Percentiles rank a stretch among this genome's conserved stretches.
phyloP scores from a whole-genome alignment of 2,329 filamentous ascomycete species.

The Mariannaea sp. region DNA sequence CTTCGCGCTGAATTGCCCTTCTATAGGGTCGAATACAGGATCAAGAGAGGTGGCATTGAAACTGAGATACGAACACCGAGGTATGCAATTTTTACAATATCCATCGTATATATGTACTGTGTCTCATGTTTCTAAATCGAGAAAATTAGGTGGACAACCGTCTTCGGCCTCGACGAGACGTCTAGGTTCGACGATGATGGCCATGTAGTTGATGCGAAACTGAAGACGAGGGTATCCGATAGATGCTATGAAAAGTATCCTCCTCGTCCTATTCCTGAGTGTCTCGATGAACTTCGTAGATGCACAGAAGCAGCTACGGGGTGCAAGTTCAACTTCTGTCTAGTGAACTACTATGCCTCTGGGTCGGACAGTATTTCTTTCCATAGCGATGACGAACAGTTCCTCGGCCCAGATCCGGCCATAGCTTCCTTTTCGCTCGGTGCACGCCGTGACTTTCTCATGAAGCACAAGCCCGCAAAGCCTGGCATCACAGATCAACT shows the following conservation, averaged over 20 bases:
- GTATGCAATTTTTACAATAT: constrained; percentile 30
- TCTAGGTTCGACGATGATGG: constrained; percentile 59
- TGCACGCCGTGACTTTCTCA: constrained; percentile 72
- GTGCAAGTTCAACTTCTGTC: constrained; percentile 75
- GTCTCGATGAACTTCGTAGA: constrained; percentile 66
- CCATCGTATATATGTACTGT: not conserved
- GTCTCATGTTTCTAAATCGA: constrained; percentile 3
- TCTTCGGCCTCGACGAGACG: constrained; percentile 66
- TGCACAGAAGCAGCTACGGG: constrained; percentile 69
- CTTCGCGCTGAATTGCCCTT: constrained; percentile 74
- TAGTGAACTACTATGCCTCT: constrained; percentile 83
- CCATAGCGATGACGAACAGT: constrained; percentile 80
- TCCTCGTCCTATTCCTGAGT: constrained; percentile 73
- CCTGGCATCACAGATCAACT: constrained; percentile 41
- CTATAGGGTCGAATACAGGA: constrained; percentile 75
- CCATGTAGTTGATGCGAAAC: constrained; percentile 51
- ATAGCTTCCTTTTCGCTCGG: constrained; percentile 79
- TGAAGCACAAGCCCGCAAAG: constrained; percentile 73
- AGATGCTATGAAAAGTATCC: constrained; percentile 59
- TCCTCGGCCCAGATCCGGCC: constrained; percentile 69
- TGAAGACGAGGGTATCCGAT: constrained; percentile 47
- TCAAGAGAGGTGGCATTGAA: constrained; percentile 66
- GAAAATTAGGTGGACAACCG: constrained; percentile 55
- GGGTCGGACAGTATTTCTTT: constrained; percentile 78
- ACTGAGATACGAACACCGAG: constrained; percentile 64